phyloP scores from a whole-genome alignment of 2,329 filamentous ascomycete genomes.

The Phyllosticta capitalensis region DNA sequence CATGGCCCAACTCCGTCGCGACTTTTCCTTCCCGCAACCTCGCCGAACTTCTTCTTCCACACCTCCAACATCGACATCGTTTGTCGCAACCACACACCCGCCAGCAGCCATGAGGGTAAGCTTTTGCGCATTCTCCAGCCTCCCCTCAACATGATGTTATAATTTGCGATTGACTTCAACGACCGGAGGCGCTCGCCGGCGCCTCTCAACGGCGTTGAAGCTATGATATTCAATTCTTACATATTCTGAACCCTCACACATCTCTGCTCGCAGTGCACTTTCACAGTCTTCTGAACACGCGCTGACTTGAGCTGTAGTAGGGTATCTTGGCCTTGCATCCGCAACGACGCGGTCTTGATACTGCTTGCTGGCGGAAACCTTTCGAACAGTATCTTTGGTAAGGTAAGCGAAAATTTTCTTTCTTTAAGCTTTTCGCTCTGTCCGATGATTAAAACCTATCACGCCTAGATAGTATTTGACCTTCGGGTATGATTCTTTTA shows the following conservation, averaged over 20 bases:
- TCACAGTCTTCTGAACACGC: background rate
- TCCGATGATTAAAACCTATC: constrained; percentile 58
- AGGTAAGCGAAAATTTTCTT: constrained; percentile 7
- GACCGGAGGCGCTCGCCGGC: constrained; percentile 85
- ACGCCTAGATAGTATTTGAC: constrained; percentile 61
- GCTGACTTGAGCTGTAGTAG: constrained; percentile 7
- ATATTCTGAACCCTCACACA: constrained; percentile 70
- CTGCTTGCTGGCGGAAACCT: background rate
- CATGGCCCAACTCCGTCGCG: background rate
- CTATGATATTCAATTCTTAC: constrained; percentile 95
- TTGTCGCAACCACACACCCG: background rate
- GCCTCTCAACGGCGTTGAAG: constrained; percentile 66
- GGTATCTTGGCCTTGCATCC: background rate
- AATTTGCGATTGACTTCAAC: constrained; percentile 97
- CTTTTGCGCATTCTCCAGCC: constrained; percentile 7
- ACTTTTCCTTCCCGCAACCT: constrained; percentile 1
- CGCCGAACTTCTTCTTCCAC: background rate
- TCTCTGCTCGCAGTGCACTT: background rate
- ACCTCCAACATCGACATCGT: background rate
- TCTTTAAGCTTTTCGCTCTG: constrained; percentile 16
- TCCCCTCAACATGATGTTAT: constrained; percentile 64
- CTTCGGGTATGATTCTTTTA: constrained; percentile 48
- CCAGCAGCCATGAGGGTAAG: constrained; percentile 3
- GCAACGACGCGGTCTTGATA: background rate
- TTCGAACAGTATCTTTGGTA: background rate